Conservation (phyloP, 2,329 filamentous ascomycete genomes). For the Westerdykella sp. region DNA sequence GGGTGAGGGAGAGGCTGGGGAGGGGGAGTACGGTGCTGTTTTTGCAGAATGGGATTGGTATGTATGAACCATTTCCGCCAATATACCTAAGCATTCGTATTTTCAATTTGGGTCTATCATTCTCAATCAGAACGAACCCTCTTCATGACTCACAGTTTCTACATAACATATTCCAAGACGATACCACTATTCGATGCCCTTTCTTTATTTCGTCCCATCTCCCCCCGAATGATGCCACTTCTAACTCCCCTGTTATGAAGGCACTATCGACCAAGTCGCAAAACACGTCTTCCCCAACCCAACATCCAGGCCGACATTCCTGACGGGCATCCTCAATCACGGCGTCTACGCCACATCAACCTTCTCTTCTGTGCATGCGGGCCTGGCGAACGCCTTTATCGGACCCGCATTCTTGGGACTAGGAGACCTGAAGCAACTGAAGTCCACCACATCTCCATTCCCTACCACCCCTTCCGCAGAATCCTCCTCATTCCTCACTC, state of each 20-base stretch:
- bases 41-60: conserved; percentile 70
- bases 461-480: not conserved
- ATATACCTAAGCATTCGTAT: too few species aligned
- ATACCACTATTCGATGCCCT: not conserved
- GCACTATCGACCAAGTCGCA: conserved; percentile 68
- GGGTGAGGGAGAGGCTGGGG: conserved; percentile 50
- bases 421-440: not conserved
- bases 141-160: not conserved
- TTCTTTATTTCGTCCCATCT: not conserved
- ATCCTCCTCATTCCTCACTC: conserved; percentile 47
- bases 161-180: not conserved
- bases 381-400: conserved; percentile 50
- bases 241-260: conserved; percentile 31
- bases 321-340: conserved; percentile 59
- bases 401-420: conserved; percentile 36
- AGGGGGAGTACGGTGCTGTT: conserved; percentile 66
- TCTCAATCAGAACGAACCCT: not conserved
- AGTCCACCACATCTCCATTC: conserved; percentile 2
- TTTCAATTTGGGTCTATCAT: not conserved
- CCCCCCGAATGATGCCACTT: not conserved
- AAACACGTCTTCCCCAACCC: conserved; percentile 59
- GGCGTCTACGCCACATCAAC: conserved; percentile 42
- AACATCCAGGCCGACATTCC: conserved; percentile 59
- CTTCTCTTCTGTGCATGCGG: conserved; percentile 52
- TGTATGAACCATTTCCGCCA: conserved; percentile 25